Percentiles rank a stretch among this genome's conserved stretches.
These are phyloP conservation scores for Lentinula aciculospora DNA, from an alignment of 768 basidiomycete species.

Conservation along the genomic window DNA sequence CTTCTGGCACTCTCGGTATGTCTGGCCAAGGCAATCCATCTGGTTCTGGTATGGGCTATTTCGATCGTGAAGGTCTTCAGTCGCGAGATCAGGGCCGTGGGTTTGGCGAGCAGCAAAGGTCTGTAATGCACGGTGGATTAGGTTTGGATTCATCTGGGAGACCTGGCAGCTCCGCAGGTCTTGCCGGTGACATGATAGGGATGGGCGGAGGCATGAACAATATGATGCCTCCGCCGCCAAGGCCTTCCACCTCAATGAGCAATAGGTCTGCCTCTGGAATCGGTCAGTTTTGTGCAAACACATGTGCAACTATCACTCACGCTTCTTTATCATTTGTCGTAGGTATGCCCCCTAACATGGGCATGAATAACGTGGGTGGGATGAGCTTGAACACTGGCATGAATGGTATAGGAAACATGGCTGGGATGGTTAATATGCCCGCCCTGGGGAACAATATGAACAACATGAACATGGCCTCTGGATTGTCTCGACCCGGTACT, in stretches of 20 bases:
- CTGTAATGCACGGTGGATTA: background rate
- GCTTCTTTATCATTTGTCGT: background rate
- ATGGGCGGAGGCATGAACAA: background rate
- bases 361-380: background rate
- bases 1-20: slow-evolving; percentile 1
- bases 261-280: background rate
- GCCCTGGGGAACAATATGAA: background rate
- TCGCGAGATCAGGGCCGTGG: background rate
- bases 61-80: background rate
- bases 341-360: background rate
- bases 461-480: slow-evolving; percentile 1
- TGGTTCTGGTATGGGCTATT: background rate
- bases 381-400: background rate
- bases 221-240: slow-evolving; percentile 7
- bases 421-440: background rate
- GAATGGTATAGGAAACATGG: background rate
- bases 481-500: slow-evolving; percentile 8
- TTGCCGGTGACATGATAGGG: background rate
- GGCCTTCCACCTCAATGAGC: slow-evolving; percentile 6
- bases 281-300: background rate
- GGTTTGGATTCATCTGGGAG: background rate
- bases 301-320: background rate
- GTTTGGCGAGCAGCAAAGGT: slow-evolving; percentile 2
- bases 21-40: background rate
- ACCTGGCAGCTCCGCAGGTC: slow-evolving; percentile 1